Percentiles rank a stretch among this genome's conserved stretches.
phyloP scores from a whole-genome alignment of 108 stramenopile species.

The Discostella stelligeroides region DNA sequence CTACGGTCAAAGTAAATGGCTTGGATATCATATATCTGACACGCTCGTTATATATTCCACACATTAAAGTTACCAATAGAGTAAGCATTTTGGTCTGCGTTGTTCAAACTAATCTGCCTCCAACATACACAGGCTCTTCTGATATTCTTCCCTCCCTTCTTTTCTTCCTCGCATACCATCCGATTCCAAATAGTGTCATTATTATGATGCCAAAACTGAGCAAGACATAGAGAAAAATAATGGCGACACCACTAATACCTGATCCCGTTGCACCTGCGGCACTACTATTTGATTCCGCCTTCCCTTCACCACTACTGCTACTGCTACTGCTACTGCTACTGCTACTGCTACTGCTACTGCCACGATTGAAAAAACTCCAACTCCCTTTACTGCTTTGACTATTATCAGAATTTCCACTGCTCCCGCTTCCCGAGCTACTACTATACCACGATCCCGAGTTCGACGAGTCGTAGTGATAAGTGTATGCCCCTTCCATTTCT shows the following conservation, averaged over 20 bases:
- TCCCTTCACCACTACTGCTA: not conserved
- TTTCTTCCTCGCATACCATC: constrained; percentile 2
- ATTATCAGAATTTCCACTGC: too few relatives aligned
- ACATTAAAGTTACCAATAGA: too few relatives aligned
- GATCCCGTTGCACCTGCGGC: not conserved
- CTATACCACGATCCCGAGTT: constrained; percentile 16
- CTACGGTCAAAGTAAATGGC: too few relatives aligned
- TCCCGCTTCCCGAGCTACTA: not conserved
- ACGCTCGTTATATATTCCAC: too few relatives aligned
- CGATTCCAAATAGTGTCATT: constrained; percentile 1
- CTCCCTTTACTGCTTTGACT: constrained; percentile 7
- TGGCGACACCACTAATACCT: not conserved
- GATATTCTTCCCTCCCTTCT: constrained; percentile 7
- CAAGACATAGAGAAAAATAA: constrained; percentile 16
- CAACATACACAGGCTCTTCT: constrained; percentile 25
- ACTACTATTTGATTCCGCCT: not conserved
- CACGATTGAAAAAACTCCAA: not conserved
- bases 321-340: too few relatives aligned
- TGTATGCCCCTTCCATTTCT: constrained; percentile 23
- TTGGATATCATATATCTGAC: too few relatives aligned
- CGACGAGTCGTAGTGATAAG: constrained; percentile 32
- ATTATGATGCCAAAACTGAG: constrained; percentile 9
- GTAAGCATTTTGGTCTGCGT: not conserved
- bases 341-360: not conserved
- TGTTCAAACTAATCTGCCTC: constrained; percentile 14